Evolutionary conservation across 192 early-diverging fungal genomes (phyloP), one percentile per base, ranked within the genome.

Genomic region (Coemansia sp.): DNA sequence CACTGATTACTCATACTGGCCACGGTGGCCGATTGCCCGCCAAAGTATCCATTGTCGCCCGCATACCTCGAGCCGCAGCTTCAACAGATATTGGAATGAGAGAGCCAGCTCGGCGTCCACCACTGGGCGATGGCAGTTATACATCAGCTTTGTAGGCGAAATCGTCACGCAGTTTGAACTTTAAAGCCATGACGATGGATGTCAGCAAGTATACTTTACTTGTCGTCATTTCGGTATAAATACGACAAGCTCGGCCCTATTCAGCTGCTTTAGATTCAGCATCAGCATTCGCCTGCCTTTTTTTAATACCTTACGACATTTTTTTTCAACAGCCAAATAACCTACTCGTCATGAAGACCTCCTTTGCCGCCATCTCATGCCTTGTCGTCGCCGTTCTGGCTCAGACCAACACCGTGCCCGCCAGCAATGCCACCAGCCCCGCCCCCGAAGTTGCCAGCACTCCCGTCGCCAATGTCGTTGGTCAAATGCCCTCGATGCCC

Each of bases 261-360:
- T 56, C 45, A 19, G 31, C 14, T 56, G 24, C 24, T 34, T 56
- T 56, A 16, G 53, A 34, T 56, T 56, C 53, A 34, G 53, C 53
- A 56, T 33, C 29, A 56, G 53, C 53, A 56, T 16, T 56, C 17
- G 31, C 31, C 53, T 56, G 53, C 53, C 31, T 56, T 56, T 56
- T 56, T 56, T n/a, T 27, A 6, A 51, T 24, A 56, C 14, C 53
- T 34, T 17, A 33, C 53, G 31, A 31, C 53, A 34, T 4, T 13
- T 21, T 46, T 19, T 27, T 27, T 7, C 44, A 45, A 45, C 14
- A 45, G n/a, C 44, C 24, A 21, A 9, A 51, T 10, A 11, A 27
- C 6, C 48, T 51, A 16, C 48, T n/a, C 17, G 24, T 27, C 50
- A 53, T 51, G 48, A 51, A 27, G 48, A 27, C 24, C 24, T 51